A percentile compares a stretch with the other conserved stretches of the same genome.
Evolutionary conservation across 441 rosid genomes (phyloP).

Genomic region (California macrophylla): DNA sequence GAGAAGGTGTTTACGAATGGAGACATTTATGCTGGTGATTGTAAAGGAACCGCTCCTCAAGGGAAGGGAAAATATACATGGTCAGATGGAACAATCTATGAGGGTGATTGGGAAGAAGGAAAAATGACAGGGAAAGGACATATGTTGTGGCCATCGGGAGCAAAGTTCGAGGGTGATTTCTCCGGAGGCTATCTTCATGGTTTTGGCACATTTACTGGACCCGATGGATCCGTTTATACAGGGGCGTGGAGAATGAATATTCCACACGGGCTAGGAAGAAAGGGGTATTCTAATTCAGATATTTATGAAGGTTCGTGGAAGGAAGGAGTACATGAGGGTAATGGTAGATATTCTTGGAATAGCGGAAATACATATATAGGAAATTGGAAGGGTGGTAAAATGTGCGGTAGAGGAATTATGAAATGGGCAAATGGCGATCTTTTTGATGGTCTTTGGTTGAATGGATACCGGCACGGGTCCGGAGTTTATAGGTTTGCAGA

Average conservation of each 20-base stretch:
- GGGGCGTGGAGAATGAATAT: constrained; percentile 88
- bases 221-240: constrained; percentile 53
- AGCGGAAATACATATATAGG: constrained; percentile 35
- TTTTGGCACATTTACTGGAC: constrained; percentile 41
- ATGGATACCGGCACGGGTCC: constrained; percentile 69
- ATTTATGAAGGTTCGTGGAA: constrained; percentile 82
- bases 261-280: constrained; percentile 70
- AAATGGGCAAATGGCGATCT: constrained; percentile 79
- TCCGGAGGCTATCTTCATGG: constrained; percentile 85
- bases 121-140: constrained; percentile 73
- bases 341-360: constrained; percentile 43
- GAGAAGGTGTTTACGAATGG: constrained; percentile 50
- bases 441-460: constrained; percentile 70
- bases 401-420: constrained; percentile 88
- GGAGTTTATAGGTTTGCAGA: constrained; percentile 70
- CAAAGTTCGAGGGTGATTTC: constrained; percentile 71
- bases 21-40: constrained; percentile 55
- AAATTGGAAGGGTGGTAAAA: constrained; percentile 70
- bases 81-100: constrained; percentile 41
- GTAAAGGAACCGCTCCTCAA: constrained; percentile 50
- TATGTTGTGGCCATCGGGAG: constrained; percentile 59
- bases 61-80: constrained; percentile 30
- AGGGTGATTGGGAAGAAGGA: constrained; percentile 90
- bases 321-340: constrained; percentile 31
- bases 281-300: constrained; percentile 61